Evolutionary conservation across 306 rosid genomes (phyloP), one percentile per base, ranked within the genome.

Genomic region (Crotalaria pallida): DNA sequence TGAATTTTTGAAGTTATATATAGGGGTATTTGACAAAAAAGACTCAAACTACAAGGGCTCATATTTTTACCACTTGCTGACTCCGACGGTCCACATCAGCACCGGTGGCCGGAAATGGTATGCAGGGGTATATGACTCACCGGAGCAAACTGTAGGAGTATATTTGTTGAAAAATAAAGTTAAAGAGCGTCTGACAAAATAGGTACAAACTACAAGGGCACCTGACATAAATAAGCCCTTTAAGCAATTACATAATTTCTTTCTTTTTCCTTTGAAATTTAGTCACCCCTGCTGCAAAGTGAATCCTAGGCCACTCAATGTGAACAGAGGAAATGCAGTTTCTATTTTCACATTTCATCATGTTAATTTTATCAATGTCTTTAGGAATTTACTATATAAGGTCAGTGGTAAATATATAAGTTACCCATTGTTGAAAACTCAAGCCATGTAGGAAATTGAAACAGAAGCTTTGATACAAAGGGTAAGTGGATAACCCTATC

Each of bases 241-340:
- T 56, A 67, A 58, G 76, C 55, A 76, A 50, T 68, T 23, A 19
- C 27, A 36, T 47, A 24, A 75, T 56, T 27, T 21, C 10, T 38
- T 45, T 6, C 44, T 16, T 7, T 22, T 17, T 12, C n/a, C 29
- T 63, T 16, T 15, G 13, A 41, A 18, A 10, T 40, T 38, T 26
- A 48, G 33, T 19, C 31, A 27, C 21, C 23, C 61, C 45, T 36
- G 3, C 38, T 38, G 3, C 76, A 17, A 44, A 53, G 65, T 38
- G 38, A 67, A 68, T 16, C 21, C 10, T 6, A 47, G 2, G 22
- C 19, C 10, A 12, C 7, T 2, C 49, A 10, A 2, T 13, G 16
- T 43, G 6, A 21, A 27, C 2, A 13, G 2, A 18, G 23, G 2
- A 8, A 47, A n/a, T 45, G 10, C 5, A 43, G 1, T 47, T 16